Conservation (phyloP, 1,284 basidiomycete genomes). For the Hypsizygus ulmarius region DNA sequence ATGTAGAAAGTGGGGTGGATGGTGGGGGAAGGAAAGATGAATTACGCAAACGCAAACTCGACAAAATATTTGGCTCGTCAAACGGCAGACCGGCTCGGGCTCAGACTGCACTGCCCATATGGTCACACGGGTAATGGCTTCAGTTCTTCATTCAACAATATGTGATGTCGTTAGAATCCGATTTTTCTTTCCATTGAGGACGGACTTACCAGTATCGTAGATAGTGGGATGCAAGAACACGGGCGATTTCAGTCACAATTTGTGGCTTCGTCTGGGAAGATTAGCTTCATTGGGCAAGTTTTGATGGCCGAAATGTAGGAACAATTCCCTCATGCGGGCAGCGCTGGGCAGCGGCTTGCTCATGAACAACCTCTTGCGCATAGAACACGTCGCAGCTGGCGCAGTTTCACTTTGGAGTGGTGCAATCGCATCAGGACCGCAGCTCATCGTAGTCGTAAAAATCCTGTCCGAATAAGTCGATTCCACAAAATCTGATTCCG, state of each 20-base stretch:
- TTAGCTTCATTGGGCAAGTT: background rate
- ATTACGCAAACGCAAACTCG: constrained; percentile 11
- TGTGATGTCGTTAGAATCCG: background rate
- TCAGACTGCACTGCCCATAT: constrained; percentile 9
- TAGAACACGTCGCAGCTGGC: constrained; percentile 11
- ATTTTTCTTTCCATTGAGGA: background rate
- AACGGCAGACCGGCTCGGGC: constrained; percentile 9
- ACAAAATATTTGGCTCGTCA: constrained; percentile 17
- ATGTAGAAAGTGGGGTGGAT: constrained; percentile 12
- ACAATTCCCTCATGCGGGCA: background rate
- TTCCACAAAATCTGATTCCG: too few species aligned
- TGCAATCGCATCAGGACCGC: background rate
- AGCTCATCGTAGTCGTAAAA: background rate
- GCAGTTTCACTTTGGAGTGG: background rate
- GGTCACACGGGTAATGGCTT: constrained; percentile 7
- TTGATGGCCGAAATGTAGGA: constrained; percentile 9
- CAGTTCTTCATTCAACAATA: background rate
- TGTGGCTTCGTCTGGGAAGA: too few species aligned
- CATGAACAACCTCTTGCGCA: background rate
- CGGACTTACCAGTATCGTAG: too few species aligned
- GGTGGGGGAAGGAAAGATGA: constrained; percentile 19
- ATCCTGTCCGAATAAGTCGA: too few species aligned
- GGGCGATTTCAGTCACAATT: too few species aligned
- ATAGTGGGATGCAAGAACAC: too few species aligned
- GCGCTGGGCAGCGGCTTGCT: too few species aligned